Percentiles rank a stretch among this genome's conserved stretches.
Conservation (phyloP, 768 basidiomycete genomes). For the Macrolepiota dolichaula region DNA sequence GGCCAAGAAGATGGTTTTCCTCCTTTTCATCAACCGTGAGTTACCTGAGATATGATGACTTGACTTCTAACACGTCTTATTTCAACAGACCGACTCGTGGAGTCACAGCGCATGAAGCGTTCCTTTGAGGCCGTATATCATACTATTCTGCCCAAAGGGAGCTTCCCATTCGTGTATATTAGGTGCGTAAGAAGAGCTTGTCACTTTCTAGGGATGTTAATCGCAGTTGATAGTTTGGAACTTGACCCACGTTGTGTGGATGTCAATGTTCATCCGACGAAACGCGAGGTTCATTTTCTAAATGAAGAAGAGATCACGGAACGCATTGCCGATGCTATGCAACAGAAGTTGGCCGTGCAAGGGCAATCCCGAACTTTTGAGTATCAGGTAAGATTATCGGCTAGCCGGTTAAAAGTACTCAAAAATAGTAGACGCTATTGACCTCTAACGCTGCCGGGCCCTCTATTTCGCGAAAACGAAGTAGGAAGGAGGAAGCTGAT, state of each 20-base stretch:
- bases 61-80: not conserved
- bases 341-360: conserved; percentile 57
- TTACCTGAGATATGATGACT: conserved; percentile 4
- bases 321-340: conserved; percentile 69
- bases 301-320: conserved; percentile 87
- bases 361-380: conserved; percentile 69
- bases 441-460: conserved; percentile 46
- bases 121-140: conserved; percentile 86
- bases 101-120: conserved; percentile 81
- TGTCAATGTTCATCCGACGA: conserved; percentile 97
- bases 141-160: conserved; percentile 83
- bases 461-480: conserved; percentile 30
- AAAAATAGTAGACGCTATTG: conserved; percentile 47
- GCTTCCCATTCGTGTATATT: conserved; percentile 89
- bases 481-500: conserved; percentile 34
- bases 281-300: conserved; percentile 92
- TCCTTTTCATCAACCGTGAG: conserved; percentile 95
- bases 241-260: conserved; percentile 89
- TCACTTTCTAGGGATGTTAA: not conserved
- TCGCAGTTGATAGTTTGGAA: conserved; percentile 48
- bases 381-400: conserved; percentile 51
- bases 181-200: conserved; percentile 48
- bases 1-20: conserved; percentile 77
- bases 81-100: conserved; percentile 83
- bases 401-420: not conserved